Evolutionary conservation across 2,329 filamentous ascomycete genomes (phyloP).

Genomic region (Cercospora berteroae): DNA sequence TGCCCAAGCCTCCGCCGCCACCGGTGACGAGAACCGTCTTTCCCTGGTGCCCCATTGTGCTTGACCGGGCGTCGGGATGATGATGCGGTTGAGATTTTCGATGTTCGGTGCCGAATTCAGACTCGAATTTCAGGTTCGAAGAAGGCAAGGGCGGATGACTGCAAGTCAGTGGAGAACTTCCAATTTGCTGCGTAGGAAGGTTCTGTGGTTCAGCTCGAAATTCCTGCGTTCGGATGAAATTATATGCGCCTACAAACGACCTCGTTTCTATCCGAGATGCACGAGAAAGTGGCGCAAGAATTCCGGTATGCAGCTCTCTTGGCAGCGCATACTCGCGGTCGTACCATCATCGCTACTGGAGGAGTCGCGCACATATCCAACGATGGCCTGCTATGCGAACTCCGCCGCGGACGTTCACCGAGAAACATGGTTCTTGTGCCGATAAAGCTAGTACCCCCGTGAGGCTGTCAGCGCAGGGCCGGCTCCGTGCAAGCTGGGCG

Average conservation of each 20-base stretch:
- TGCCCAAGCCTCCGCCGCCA: slow-evolving; percentile 37
- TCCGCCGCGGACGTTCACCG: neutral
- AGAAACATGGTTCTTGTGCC: neutral
- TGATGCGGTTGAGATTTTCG: neutral
- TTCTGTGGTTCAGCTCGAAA: neutral
- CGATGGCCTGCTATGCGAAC: neutral
- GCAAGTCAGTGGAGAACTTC: neutral
- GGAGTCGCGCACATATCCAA: neutral
- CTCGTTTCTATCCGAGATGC: slow-evolving; percentile 10
- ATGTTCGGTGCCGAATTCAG: neutral
- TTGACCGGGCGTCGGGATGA: neutral
- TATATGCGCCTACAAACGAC: neutral
- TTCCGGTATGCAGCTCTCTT: neutral
- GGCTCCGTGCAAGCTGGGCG: neutral
- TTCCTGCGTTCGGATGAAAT: neutral
- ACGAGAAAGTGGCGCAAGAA: neutral
- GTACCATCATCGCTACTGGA: neutral
- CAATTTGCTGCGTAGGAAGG: neutral
- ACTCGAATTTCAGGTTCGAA: neutral
- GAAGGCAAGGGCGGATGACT: neutral
- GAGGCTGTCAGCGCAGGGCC: neutral
- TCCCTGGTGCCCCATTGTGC: slow-evolving; percentile 19
- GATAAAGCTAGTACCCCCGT: neutral
- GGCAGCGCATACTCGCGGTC: neutral
- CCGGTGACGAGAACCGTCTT: slow-evolving; percentile 39